Evolutionary conservation across 169 alveolate species (phyloP).

Genomic region (Sarcocystis neurona): DNA sequence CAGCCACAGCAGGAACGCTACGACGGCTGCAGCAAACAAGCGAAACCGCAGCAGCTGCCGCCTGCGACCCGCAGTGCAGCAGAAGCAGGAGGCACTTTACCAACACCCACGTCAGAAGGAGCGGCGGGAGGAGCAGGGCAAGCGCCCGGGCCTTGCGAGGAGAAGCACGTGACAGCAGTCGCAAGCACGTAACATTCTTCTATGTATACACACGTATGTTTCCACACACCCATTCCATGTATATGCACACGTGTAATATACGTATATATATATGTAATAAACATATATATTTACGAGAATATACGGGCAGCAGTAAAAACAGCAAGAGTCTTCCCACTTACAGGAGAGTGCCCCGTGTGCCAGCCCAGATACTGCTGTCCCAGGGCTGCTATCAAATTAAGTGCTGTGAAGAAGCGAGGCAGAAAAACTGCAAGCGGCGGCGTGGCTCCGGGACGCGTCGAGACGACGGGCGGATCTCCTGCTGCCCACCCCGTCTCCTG

Average conservation of each 20-base stretch:
- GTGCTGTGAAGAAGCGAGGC: conserved; percentile 13
- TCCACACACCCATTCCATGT: neutral
- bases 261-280: too few species aligned
- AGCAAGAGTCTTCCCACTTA: neutral
- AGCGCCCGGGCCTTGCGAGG: too few species aligned
- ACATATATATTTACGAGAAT: too few species aligned
- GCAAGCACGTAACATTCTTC: too few species aligned
- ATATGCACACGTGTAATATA: too few species aligned
- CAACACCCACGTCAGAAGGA: neutral
- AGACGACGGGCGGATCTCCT: conserved; percentile 18
- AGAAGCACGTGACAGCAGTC: too few species aligned
- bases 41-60: too few species aligned
- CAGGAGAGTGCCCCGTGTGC: conserved; percentile 15
- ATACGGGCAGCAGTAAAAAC: too few species aligned
- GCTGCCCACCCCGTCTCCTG: conserved; percentile 17
- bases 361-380: conserved; percentile 24
- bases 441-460: conserved; percentile 24
- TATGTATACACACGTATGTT: too few species aligned
- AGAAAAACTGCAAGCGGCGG: conserved; percentile 30
- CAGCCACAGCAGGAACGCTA: too few species aligned
- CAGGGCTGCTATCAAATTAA: conserved; percentile 21
- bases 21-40: too few species aligned
- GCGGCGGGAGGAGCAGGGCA: too few species aligned
- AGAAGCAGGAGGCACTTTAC: neutral
- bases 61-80: neutral